Evolutionary conservation across 805 yeast genomes (phyloP), one percentile per base, ranked within the genome.

Genomic region (Schwanniomyces polymorphus): DNA sequence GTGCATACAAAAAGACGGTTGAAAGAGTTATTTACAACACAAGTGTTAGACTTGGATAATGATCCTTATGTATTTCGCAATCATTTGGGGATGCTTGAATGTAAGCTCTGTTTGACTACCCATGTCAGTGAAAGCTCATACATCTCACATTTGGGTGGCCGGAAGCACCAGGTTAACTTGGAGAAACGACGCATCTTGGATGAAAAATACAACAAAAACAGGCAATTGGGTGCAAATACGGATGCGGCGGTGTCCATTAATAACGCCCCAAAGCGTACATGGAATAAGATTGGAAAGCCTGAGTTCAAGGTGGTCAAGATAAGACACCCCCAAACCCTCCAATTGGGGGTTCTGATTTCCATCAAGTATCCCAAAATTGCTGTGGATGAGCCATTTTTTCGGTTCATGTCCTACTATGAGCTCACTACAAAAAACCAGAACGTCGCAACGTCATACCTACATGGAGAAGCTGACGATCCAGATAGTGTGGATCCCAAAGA

Each of bases 41-140:
- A 67, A 51, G 77, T 78, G 25, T 67, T 80, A 2, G 79, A 80
- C 55, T 63, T 80, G 1, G 83, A 79, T 17, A 73, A 75, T 27
- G 95, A 88, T 56, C 97, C 97, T 0, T 91, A 91, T 62, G 89
- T 90, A 7, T 84, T 85, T 67, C 81, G 81, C 55, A 91, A 89
- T 60, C 91, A 86, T 59, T 67, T 86, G n/a, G 97, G 97, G 4
- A 73, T 84, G 48, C 70, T 88, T 21, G 97, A 91, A 56, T 92
- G 99, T 62, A 77, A 82, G 48, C 73, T 92, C 18, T 92, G 99
- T 63, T 70, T 84, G 28, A 91, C 98, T 0, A 76, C 87, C 14
- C 98, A 92, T 65, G 75, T 81, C 39, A 81, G 86, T 16, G 92
- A 90, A 58, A 80, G 88, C 10, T 85, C 94, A 21, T 94, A 89